Evolutionary conservation across 305 asterid genomes (phyloP).

Genomic region (Fraxinus floribunda): DNA sequence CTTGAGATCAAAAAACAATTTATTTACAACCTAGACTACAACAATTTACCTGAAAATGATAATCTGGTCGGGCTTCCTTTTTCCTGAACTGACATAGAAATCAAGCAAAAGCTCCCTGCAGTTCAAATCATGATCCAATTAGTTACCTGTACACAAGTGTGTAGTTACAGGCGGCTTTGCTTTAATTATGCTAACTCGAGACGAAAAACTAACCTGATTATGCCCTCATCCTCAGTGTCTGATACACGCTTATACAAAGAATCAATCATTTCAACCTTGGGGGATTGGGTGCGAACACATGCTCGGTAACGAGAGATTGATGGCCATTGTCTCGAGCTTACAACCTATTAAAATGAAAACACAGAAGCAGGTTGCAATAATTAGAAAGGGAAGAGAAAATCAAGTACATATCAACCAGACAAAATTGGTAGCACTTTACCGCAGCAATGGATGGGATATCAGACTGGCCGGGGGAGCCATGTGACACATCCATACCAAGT

Average conservation of each 20-base stretch:
- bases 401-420: neutral
- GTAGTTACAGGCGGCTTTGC: neutral
- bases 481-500: slow-evolving; percentile 92
- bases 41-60: slow-evolving; percentile 55
- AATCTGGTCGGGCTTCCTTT: slow-evolving; percentile 62
- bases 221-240: slow-evolving; percentile 70
- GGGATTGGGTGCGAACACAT: slow-evolving; percentile 78
- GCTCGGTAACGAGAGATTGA: slow-evolving; percentile 81
- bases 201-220: slow-evolving; percentile 49
- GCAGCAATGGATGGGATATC: slow-evolving; percentile 93
- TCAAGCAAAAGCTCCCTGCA: slow-evolving; percentile 63
- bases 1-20: neutral
- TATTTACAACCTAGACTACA: neutral
- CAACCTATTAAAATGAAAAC: slow-evolving; percentile 50
- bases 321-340: slow-evolving; percentile 87
- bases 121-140: neutral
- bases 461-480: slow-evolving; percentile 87
- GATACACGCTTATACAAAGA: slow-evolving; percentile 53
- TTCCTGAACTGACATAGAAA: slow-evolving; percentile 52
- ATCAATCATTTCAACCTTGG: slow-evolving; percentile 75
- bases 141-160: neutral
- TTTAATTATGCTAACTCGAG: neutral
- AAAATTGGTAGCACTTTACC: slow-evolving; percentile 31
- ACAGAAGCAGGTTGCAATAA: neutral
- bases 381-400: neutral